Evolutionary conservation across 2,329 filamentous ascomycete genomes (phyloP).

Genomic region (Pyrenophora graminea): DNA sequence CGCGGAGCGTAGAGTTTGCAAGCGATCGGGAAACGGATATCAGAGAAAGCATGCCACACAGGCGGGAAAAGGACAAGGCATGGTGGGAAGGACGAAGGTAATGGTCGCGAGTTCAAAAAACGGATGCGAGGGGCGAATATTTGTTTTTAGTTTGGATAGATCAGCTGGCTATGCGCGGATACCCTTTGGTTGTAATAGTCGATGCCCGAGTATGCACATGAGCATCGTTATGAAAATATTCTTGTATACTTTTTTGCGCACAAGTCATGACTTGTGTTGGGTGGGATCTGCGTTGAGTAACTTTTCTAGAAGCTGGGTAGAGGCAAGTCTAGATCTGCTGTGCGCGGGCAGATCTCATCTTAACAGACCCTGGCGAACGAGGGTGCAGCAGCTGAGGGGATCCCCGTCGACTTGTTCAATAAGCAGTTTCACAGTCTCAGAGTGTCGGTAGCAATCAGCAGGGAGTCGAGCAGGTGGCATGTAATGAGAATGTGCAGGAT

Average conservation of each 20-base stretch:
- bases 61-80: constrained; percentile 37
- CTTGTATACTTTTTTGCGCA: too few species aligned
- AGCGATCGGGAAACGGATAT: constrained; percentile 39
- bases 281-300: too few species aligned
- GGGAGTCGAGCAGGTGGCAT: neutral
- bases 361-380: constrained; percentile 1
- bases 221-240: too few species aligned
- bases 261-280: too few species aligned
- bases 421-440: constrained; percentile 13
- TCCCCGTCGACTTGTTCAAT: neutral
- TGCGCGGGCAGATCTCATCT: constrained; percentile 1
- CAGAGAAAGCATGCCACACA: constrained; percentile 41
- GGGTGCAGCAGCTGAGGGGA: constrained; percentile 3
- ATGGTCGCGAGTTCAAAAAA: neutral
- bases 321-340: neutral
- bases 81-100: constrained; percentile 41
- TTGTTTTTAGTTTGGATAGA: neutral
- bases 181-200: constrained; percentile 13
- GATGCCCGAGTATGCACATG: neutral
- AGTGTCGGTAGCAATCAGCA: neutral
- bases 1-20: constrained; percentile 31
- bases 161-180: constrained; percentile 12
- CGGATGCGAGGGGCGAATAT: neutral
- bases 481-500: neutral
- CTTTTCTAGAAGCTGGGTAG: neutral